Evolutionary conservation across 1,284 basidiomycete species (phyloP), one percentile per base, ranked within the genome.

Genomic region (Irpex sp.): DNA sequence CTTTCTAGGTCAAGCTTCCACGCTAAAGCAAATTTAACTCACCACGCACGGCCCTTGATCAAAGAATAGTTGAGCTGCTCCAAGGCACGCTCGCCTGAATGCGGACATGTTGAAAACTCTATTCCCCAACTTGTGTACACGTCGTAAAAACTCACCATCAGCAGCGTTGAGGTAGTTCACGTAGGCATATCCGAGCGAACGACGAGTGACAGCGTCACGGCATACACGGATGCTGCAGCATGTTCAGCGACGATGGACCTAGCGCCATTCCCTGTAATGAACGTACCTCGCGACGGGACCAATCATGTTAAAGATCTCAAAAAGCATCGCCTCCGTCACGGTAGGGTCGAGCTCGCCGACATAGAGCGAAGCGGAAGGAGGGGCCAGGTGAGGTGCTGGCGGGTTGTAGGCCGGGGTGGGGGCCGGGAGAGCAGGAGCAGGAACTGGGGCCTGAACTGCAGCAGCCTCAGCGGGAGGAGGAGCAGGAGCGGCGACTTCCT

Each of bases 241-340:
- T 40, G 49, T 49, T 57, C 55, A 48, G 61, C 37, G 47, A 15
- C 17, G 36, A 44, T 55, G 26, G 7, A 15, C 26, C 54, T 13
- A 40, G 26, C 26, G 9, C 2, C 34, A n/a, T 11, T 19, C 21
- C 3, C 26, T 38, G 15, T 11, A 40, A n/a, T 36, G 55, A 77
- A 26, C 85, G 65, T 69, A 92, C 92, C 93, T 96, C 66, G 96
- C 96, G 69, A 99, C 97, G 63, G 97, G 96, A 64, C 97, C 97
- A 79, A 99, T 95, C 94, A 99, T 97, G 80, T 97, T 98, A 86
- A 99, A 99, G 77, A 99, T 99, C 85, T 99, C 97, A 76, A 98
- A 99, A 65, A 99, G 87, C 94, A 98, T 98, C 66, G 97, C 97
- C 85, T 99, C 97, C 60, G 96, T 96, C 78, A 99, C 97, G 69